These are phyloP conservation scores for Camelina hispida DNA, from an alignment of 345 rosid genomes.

Conservation along the genomic window DNA sequence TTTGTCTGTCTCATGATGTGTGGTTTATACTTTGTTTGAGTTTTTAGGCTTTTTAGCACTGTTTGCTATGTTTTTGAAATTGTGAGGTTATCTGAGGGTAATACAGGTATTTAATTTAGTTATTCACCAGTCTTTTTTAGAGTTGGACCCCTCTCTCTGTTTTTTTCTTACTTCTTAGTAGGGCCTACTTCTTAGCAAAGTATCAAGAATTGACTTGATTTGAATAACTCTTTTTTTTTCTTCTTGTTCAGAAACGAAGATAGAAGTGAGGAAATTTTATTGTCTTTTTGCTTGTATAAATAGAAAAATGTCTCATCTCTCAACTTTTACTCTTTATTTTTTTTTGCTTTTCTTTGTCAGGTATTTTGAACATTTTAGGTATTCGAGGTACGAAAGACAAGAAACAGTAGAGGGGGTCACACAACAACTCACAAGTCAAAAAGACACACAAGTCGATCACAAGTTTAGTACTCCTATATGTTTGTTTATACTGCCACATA, in stretches of 20 bases:
- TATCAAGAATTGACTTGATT: conserved; percentile 33
- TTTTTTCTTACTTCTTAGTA: neutral
- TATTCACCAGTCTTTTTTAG: conserved; percentile 14
- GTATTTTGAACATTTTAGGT: neutral
- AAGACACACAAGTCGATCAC: neutral
- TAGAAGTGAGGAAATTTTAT: conserved; percentile 13
- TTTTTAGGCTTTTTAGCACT: neutral
- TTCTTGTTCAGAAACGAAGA: conserved; percentile 11
- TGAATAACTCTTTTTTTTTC: neutral
- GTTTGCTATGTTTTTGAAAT: conserved; percentile 9
- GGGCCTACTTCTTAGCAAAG: conserved; percentile 26
- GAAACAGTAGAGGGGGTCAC: neutral
- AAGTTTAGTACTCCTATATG: neutral
- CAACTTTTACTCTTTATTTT: conserved; percentile 29
- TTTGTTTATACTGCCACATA: neutral
- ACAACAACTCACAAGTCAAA: neutral
- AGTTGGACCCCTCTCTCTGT: neutral
- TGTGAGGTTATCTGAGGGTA: conserved; percentile 6
- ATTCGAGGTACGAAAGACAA: conserved; percentile 30
- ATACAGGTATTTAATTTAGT: neutral
- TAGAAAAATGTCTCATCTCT: conserved; percentile 34
- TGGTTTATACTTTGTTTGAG: neutral
- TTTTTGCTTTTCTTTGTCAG: conserved; percentile 22
- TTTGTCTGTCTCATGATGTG: neutral
- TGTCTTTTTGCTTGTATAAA: conserved; percentile 36